Conservation (phyloP, 768 basidiomycete species). For the Podaxis sp. region DNA sequence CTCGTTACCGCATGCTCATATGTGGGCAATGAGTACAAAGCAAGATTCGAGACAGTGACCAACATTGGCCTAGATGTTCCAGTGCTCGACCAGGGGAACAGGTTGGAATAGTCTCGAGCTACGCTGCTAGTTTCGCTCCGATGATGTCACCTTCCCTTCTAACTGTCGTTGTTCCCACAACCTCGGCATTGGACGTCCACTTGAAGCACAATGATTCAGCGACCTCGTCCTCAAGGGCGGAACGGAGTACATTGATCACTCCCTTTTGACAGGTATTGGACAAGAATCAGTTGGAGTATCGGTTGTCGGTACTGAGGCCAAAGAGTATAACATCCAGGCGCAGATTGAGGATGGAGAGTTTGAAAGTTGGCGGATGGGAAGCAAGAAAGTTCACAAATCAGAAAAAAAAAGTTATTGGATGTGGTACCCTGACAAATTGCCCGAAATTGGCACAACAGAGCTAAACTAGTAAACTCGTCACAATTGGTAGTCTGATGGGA, state of each 20-base stretch:
- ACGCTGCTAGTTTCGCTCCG: neutral
- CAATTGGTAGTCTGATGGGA: neutral
- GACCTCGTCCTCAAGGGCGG: no score
- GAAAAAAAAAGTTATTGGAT: neutral
- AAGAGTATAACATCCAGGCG: neutral
- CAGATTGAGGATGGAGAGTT: neutral
- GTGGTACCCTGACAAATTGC: neutral
- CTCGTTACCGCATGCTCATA: neutral
- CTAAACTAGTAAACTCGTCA: neutral
- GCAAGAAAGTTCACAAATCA: neutral
- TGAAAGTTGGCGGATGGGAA: neutral
- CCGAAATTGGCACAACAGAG: neutral
- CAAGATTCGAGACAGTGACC: neutral
- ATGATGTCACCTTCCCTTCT: slow-evolving; percentile 2
- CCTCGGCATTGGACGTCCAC: neutral
- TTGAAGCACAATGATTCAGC: no score
- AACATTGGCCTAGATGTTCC: neutral
- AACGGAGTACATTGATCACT: neutral
- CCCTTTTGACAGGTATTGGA: neutral
- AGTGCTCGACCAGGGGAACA: neutral
- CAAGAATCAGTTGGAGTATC: slow-evolving; percentile 1
- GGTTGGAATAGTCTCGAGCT: neutral
- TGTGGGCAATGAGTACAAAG: no score
- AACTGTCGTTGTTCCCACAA: neutral
- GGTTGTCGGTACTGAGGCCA: neutral